phyloP scores from a whole-genome alignment of 352 stramenopile species.

The Elongisporangium anandrum region DNA sequence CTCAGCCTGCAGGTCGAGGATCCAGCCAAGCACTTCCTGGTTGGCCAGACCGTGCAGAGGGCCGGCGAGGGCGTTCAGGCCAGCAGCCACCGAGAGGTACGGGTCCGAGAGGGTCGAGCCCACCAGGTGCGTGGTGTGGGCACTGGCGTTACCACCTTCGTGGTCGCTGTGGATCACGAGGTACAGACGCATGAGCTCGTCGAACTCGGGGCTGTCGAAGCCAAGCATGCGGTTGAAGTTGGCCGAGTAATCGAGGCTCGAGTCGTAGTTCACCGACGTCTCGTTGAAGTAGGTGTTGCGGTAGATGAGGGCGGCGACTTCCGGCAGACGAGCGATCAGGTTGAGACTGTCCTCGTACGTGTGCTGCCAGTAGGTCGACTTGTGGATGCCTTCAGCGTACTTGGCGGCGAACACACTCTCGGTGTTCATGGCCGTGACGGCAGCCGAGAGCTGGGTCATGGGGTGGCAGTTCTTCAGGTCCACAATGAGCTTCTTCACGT shows the following conservation, averaged over 20 bases:
- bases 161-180: conserved; percentile 99
- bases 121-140: conserved; percentile 98
- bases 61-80: conserved; percentile 97
- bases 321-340: conserved; percentile 95
- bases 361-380: conserved; percentile 98
- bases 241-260: conserved; percentile 96
- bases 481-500: conserved; percentile 95
- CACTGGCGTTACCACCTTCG: conserved; percentile 98
- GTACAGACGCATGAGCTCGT: conserved; percentile 99
- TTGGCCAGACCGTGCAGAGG: conserved; percentile 98
- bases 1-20: conserved; percentile 93
- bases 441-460: conserved; percentile 98
- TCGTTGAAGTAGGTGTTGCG: conserved; percentile 98
- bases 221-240: conserved; percentile 99
- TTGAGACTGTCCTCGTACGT: conserved; percentile 98
- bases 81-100: conserved; percentile 95
- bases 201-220: conserved; percentile 94
- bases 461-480: conserved; percentile 97
- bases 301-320: conserved; percentile 98
- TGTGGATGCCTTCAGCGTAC: conserved; percentile 96
- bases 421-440: conserved; percentile 92
- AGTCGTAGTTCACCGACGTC: conserved; percentile 89
- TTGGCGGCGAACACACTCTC: conserved; percentile 96
- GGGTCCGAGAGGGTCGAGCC: conserved; percentile 97
- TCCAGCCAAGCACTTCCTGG: conserved; percentile 97